Conservation (phyloP, 148 eudicot genomes). For the Selenicereus undatus region DNA sequence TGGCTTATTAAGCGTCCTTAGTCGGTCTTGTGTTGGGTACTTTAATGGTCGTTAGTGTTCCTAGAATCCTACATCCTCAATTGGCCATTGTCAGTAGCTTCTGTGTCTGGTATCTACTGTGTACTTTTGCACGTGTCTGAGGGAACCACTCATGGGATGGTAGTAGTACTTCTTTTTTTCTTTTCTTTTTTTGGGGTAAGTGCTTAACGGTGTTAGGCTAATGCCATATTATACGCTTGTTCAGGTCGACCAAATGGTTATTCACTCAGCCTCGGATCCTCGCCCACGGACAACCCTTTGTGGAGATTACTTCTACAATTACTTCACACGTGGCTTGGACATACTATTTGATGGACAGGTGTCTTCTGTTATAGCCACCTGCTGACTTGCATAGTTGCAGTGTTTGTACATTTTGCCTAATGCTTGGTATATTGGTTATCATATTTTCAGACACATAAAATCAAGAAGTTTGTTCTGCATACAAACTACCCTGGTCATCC, state of each 20-base stretch:
- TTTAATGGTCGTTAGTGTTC: too few species aligned
- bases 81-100: too few species aligned
- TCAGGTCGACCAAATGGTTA: slow-evolving; percentile 99
- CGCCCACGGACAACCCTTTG: slow-evolving; percentile 85
- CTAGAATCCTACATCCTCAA: too few species aligned
- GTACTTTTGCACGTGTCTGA: too few species aligned
- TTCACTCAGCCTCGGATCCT: slow-evolving; percentile 91
- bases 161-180: neutral
- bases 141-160: neutral
- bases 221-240: neutral
- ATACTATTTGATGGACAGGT: slow-evolving; percentile 98
- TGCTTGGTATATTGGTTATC: slow-evolving; percentile 17
- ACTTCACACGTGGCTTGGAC: slow-evolving; percentile 91
- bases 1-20: neutral
- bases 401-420: slow-evolving; percentile 3
- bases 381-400: neutral
- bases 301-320: slow-evolving; percentile 96
- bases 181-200: neutral
- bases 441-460: slow-evolving; percentile 75
- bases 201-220: neutral
- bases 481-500: slow-evolving; percentile 97
- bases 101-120: too few species aligned
- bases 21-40: too few species aligned
- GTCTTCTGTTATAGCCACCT: slow-evolving; percentile 4
- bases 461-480: slow-evolving; percentile 93